Percentiles rank a stretch among this genome's conserved stretches.
These are phyloP conservation scores for Stephania yunnanensis DNA, from an alignment of 164 flowering plant genomes.

Conservation along the genomic window DNA sequence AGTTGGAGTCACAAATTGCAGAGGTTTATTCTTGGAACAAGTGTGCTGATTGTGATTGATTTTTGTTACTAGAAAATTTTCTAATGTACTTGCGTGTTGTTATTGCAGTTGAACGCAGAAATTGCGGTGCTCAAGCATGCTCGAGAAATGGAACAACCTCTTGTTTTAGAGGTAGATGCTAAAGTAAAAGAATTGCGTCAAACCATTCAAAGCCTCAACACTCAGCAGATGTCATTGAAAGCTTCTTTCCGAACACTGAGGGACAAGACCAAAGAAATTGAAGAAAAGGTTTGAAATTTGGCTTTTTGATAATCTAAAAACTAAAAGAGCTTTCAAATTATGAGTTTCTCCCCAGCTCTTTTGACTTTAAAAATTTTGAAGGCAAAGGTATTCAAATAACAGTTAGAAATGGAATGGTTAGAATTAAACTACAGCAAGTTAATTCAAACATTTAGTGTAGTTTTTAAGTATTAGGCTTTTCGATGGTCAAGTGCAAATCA, in stretches of 20 bases:
- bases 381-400: slow-evolving; percentile 56
- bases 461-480: too few relatives aligned
- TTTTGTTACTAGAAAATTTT: background rate
- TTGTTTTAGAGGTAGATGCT: slow-evolving; percentile 55
- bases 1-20: slow-evolving; percentile 45
- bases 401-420: background rate
- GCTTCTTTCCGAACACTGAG: slow-evolving; percentile 43
- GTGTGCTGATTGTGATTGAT: background rate
- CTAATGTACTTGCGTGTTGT: background rate
- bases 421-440: background rate
- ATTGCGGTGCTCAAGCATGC: slow-evolving; percentile 42
- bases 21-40: slow-evolving; percentile 39
- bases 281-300: slow-evolving; percentile 50
- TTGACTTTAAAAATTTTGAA: slow-evolving; percentile 45
- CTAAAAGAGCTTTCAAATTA: too few relatives aligned
- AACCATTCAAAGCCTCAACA: slow-evolving; percentile 59
- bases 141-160: slow-evolving; percentile 61
- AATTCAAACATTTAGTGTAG: too few relatives aligned
- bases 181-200: slow-evolving; percentile 65
- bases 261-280: slow-evolving; percentile 60
- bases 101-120: slow-evolving; percentile 62
- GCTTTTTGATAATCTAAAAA: background rate
- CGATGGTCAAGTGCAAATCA: too few relatives aligned
- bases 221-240: slow-evolving; percentile 60
- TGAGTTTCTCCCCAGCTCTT: slow-evolving; percentile 40